Percentiles rank a stretch among this genome's conserved stretches.
Conservation (phyloP, 495 filamentous ascomycete genomes). For the Jackrogersella minutella region DNA sequence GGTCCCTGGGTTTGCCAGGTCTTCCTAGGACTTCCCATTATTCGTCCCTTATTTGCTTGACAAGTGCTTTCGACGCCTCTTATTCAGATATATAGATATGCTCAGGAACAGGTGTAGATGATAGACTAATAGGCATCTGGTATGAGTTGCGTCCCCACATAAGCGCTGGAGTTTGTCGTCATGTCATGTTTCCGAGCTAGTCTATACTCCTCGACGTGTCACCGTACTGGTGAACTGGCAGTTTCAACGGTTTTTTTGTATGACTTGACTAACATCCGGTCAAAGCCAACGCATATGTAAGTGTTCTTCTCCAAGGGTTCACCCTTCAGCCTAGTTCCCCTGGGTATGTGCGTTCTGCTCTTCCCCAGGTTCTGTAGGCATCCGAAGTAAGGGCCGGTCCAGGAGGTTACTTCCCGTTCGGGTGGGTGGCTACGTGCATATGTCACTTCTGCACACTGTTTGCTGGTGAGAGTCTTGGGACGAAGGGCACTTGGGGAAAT, state of each 20-base stretch:
- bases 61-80: too few species aligned
- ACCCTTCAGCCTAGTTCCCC: neutral
- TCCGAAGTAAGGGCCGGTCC: conserved; percentile 21
- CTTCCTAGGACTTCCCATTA: too few species aligned
- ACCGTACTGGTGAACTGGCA: conserved; percentile 1
- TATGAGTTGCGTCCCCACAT: too few species aligned
- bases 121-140: too few species aligned
- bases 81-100: too few species aligned
- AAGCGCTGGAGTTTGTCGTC: too few species aligned
- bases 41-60: too few species aligned
- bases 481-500: too few species aligned
- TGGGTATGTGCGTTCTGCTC: neutral
- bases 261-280: neutral
- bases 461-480: neutral
- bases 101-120: too few species aligned
- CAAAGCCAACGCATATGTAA: conserved; percentile 12
- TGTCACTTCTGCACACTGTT: neutral
- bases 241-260: neutral
- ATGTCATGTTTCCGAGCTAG: too few species aligned
- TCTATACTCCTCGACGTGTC: neutral
- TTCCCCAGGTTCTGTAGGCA: conserved; percentile 12
- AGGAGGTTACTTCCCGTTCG: neutral
- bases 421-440: conserved; percentile 1
- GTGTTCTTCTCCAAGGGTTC: neutral
- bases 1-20: too few species aligned